Base-by-base conservation (phyloP, 805 yeast species). In the Cyberlindnera nakhonratchasimensis region DNA sequence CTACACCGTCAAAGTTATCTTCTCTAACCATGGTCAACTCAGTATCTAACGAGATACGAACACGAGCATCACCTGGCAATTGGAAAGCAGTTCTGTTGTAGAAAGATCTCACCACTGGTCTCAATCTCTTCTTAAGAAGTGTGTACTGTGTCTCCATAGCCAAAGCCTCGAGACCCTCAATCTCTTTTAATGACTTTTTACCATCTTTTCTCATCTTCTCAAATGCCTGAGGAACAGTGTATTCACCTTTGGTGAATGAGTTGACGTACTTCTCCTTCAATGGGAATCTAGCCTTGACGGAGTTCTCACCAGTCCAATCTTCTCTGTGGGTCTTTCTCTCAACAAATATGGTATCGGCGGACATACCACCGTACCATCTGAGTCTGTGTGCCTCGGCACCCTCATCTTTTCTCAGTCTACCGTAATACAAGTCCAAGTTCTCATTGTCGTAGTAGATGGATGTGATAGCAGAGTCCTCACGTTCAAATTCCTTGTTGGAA, bases 331-430 rank as follows among this genome's bases (percentile, higher is more conserved):
- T 93, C 65, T 93, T 93, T 65, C 99, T 79, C 68, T 93, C 99
- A 36, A 91, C 96, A 51, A 93, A 93, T 42, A 91, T 86, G 31
- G 86, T 86, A 54, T 91, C 96, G 2, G 90, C 75, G 41, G 76
- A 74, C 99, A 93, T 93, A 42, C 96, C 96, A 61, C 99, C 99
- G 63, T 93, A 93, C 99, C 99, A 93, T 71, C 99, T 82, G 61
- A 93, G 74, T 68, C 99, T 82, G 51, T 91, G 89, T 18, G 98
- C 98, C 67, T 93, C 99, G 5, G 99, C 99, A 64, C 99, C 99
- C 71, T 93, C 99, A 57, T 88, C 93, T 66, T 93, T 93, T 62
- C 93, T 80, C 57, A 93, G 74, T 65, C 99, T 80, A 26, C 99
- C 99, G 53, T 87, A 85, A 66, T 93, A 93, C 44, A 93, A 72